A percentile compares a stretch with the other conserved stretches of the same genome.
Evolutionary conservation across 2,329 filamentous ascomycete genomes (phyloP).

Genomic region (Microdochium nivale): DNA sequence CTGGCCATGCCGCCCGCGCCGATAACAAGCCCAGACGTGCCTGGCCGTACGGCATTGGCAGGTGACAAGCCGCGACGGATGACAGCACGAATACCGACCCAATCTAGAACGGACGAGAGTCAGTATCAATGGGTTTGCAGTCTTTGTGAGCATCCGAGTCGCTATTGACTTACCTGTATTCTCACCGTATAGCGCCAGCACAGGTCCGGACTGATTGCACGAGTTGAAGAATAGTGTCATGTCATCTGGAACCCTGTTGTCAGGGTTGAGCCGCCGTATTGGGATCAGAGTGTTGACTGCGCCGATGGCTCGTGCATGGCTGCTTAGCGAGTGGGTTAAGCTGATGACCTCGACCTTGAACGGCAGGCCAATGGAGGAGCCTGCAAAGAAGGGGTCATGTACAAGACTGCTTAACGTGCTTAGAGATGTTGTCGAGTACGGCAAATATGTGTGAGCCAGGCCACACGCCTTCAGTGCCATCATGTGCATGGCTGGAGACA

Average conservation of each 20-base stretch:
- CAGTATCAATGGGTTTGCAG: background rate
- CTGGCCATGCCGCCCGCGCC: slow-evolving; percentile 70
- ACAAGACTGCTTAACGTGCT: slow-evolving; percentile 56
- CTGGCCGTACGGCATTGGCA: slow-evolving; percentile 53
- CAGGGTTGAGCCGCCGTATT: slow-evolving; percentile 49
- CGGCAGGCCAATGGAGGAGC: slow-evolving; percentile 62
- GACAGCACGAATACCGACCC: slow-evolving; percentile 70
- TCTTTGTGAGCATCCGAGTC: background rate
- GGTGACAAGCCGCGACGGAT: slow-evolving; percentile 65
- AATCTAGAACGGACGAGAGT: slow-evolving; percentile 35
- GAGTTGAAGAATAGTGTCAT: slow-evolving; percentile 39
- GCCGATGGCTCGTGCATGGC: slow-evolving; percentile 65
- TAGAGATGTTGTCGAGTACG: slow-evolving; percentile 53
- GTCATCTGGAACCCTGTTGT: slow-evolving; percentile 48
- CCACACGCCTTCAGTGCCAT: slow-evolving; percentile 59
- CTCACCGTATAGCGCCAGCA: slow-evolving; percentile 65
- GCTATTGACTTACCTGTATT: slow-evolving; percentile 41
- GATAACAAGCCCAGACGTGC: slow-evolving; percentile 48
- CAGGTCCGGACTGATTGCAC: slow-evolving; percentile 54
- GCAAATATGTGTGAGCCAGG: slow-evolving; percentile 59
- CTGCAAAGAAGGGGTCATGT: slow-evolving; percentile 59
- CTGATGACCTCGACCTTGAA: slow-evolving; percentile 69
- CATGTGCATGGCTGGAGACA: slow-evolving; percentile 73
- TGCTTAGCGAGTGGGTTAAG: slow-evolving; percentile 59
- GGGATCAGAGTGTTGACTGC: slow-evolving; percentile 71